Conservation (phyloP, 257 asterid species). For the Solanum dulcamara region DNA sequence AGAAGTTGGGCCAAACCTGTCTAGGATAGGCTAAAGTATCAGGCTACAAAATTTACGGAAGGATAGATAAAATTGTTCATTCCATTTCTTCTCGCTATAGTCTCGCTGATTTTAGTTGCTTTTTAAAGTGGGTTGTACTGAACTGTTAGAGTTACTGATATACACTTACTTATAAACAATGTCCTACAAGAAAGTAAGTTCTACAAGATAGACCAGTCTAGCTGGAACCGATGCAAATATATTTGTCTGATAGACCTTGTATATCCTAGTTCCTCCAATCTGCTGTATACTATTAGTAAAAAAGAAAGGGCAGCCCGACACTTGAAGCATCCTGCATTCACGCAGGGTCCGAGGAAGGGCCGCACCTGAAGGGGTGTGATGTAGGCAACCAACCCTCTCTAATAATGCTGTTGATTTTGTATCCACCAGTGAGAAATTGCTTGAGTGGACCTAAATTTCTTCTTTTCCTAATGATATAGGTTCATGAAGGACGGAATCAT, state of each 20-base stretch:
- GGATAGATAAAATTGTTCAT: not conserved
- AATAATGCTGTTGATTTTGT: not conserved
- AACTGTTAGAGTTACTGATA: not conserved
- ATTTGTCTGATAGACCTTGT: not conserved
- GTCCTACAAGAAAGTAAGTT: not conserved
- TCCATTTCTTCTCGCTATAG: not conserved
- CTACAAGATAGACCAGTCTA: not conserved
- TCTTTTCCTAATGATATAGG: conserved; percentile 30
- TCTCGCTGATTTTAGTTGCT: not conserved
- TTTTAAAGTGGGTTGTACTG: not conserved
- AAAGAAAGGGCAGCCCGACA: not conserved
- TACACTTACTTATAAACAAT: not conserved
- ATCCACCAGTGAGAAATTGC: not conserved
- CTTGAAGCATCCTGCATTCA: not conserved
- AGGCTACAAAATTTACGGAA: not conserved
- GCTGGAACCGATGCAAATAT: not conserved
- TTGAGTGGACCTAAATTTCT: not conserved
- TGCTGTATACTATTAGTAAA: not conserved
- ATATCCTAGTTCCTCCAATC: not conserved
- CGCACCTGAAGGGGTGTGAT: not conserved
- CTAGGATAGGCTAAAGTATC: not conserved
- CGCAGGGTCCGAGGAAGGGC: not conserved
- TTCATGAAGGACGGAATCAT: conserved; percentile 96
- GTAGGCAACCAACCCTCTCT: not conserved
- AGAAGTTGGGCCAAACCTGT: not conserved